Conservation (phyloP, 768 basidiomycete species). For the Imleria badia region DNA sequence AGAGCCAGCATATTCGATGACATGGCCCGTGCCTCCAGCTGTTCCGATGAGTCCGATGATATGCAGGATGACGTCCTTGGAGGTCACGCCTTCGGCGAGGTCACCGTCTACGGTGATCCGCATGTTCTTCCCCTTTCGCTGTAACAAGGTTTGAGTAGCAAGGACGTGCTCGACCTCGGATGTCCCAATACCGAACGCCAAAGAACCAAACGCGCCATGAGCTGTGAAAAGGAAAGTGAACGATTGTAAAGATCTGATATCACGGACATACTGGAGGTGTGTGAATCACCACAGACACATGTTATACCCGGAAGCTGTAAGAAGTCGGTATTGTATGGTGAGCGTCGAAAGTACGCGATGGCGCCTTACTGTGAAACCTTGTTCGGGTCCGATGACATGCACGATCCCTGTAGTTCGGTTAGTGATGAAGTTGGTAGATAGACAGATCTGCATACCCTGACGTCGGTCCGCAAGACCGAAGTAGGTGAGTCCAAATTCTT, state of each 20-base stretch:
- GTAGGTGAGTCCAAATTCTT: constrained; percentile 89
- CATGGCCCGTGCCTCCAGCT: constrained; percentile 89
- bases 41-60: constrained; percentile 91
- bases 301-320: constrained; percentile 70
- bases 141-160: constrained; percentile 86
- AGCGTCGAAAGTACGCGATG: not conserved
- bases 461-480: constrained; percentile 89
- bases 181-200: constrained; percentile 92
- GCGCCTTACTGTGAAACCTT: constrained; percentile 78
- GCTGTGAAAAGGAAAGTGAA: constrained; percentile 42
- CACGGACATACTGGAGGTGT: constrained; percentile 74
- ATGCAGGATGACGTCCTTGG: constrained; percentile 88
- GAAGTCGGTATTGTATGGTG: not conserved
- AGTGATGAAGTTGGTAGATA: constrained; percentile 9
- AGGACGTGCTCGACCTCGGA: constrained; percentile 95
- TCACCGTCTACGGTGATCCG: constrained; percentile 84
- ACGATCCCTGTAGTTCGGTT: constrained; percentile 60
- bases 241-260: not conserved
- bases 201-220: constrained; percentile 89
- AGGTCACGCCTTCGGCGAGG: constrained; percentile 76
- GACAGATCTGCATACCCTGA: constrained; percentile 55
- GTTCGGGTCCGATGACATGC: constrained; percentile 90
- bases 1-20: constrained; percentile 91
- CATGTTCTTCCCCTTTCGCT: constrained; percentile 91
- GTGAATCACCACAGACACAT: constrained; percentile 91